These are phyloP conservation scores for Fusarium sp. DNA, from an alignment of 2,329 filamentous ascomycete species.

Conservation along the genomic window DNA sequence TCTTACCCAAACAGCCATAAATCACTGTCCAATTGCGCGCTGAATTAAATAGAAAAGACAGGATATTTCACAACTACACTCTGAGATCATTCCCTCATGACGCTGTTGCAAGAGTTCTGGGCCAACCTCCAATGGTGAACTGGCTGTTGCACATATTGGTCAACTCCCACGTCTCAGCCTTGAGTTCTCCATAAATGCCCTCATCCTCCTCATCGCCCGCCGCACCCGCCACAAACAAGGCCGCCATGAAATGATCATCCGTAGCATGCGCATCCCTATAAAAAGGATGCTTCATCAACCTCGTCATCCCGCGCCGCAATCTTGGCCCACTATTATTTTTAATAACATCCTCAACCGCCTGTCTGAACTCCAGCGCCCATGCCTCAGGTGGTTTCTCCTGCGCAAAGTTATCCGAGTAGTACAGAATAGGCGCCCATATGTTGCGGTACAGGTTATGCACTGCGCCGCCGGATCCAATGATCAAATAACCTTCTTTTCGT, in stretches of 20 bases:
- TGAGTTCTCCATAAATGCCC: slow-evolving; percentile 57
- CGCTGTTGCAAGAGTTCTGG: slow-evolving; percentile 9
- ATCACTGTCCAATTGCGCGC: too few species aligned
- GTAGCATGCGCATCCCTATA: slow-evolving; percentile 77
- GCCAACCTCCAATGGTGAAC: slow-evolving; percentile 63
- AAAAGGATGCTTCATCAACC: slow-evolving; percentile 76
- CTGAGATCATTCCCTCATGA: too few species aligned
- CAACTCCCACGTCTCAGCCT: slow-evolving; percentile 75
- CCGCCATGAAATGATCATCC: slow-evolving; percentile 78
- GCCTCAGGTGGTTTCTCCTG: slow-evolving; percentile 46
- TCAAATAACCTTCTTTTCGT: slow-evolving; percentile 53
- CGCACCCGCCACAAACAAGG: slow-evolving; percentile 73
- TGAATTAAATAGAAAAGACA: too few species aligned
- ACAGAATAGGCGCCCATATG: slow-evolving; percentile 73
- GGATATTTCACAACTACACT: too few species aligned
- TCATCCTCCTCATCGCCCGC: slow-evolving; percentile 62
- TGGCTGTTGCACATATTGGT: slow-evolving; percentile 75
- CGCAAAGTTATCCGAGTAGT: slow-evolving; percentile 28
- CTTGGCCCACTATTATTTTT: slow-evolving; percentile 57
- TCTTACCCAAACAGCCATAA: too few species aligned
- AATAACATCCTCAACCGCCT: slow-evolving; percentile 73
- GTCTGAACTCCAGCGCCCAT: slow-evolving; percentile 74
- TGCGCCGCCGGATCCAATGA: slow-evolving; percentile 71
- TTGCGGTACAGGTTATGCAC: slow-evolving; percentile 81
- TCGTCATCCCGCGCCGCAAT: slow-evolving; percentile 67